phyloP scores from a whole-genome alignment of 371 early-diverging fungal genomes.

The Mortierella sp. region DNA sequence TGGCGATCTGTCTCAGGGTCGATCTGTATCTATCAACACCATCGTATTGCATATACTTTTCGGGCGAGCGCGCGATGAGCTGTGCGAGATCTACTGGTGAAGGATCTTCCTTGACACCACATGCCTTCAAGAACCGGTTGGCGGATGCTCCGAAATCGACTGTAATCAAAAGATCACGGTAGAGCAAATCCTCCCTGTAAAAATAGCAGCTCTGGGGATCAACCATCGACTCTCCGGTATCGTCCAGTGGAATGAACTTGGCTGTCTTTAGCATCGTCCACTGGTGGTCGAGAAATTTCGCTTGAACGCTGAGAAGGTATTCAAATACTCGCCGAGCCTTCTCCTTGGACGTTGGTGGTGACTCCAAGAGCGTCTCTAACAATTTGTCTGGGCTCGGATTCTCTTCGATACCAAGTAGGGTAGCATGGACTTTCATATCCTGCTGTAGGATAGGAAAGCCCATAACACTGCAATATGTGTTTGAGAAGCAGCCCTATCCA shows the following conservation, averaged over 20 bases:
- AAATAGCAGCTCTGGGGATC: conserved; percentile 73
- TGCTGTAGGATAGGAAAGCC: conserved; percentile 74
- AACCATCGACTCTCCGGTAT: conserved; percentile 50
- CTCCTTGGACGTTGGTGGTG: conserved; percentile 56
- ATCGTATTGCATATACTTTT: conserved; percentile 71
- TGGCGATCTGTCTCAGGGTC: conserved; percentile 80
- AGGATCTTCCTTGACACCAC: conserved; percentile 91
- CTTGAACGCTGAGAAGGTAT: conserved; percentile 76
- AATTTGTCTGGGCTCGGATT: conserved; percentile 66
- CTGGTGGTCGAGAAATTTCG: conserved; percentile 60
- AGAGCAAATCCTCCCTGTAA: conserved; percentile 57
- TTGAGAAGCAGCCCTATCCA: conserved; percentile 66
- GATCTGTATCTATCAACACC: conserved; percentile 79
- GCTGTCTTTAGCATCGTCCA: conserved; percentile 63
- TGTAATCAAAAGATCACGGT: conserved; percentile 70
- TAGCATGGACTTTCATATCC: conserved; percentile 64
- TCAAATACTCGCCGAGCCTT: conserved; percentile 71
- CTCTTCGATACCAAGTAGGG: conserved; percentile 75
- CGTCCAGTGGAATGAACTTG: conserved; percentile 75
- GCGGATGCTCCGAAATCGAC: conserved; percentile 81
- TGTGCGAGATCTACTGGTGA: conserved; percentile 78
- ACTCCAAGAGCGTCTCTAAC: conserved; percentile 57
- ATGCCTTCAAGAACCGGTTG: conserved; percentile 81
- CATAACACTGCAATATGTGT: conserved; percentile 70
- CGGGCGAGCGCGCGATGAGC: conserved; percentile 76